Evolutionary conservation across 441 rosid species (phyloP).

Genomic region (Croton laevigatus): DNA sequence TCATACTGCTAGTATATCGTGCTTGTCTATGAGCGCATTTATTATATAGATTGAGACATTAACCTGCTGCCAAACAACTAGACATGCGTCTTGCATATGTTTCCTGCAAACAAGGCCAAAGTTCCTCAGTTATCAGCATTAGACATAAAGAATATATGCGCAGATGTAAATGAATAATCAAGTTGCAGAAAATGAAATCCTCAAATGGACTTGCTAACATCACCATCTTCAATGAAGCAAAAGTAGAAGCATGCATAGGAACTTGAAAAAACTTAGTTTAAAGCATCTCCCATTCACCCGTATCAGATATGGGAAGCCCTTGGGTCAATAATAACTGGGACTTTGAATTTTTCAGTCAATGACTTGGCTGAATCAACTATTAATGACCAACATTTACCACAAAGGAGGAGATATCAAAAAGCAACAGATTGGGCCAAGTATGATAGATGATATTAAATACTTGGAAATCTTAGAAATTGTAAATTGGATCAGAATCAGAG

Average conservation of each 20-base stretch:
- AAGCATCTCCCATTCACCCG: background rate
- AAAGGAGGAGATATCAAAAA: background rate
- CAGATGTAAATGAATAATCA: background rate
- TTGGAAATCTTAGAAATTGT: background rate
- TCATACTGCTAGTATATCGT: background rate
- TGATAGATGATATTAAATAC: background rate
- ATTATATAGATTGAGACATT: conserved; percentile 4
- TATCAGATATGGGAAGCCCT: background rate
- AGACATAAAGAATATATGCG: background rate
- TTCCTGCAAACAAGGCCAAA: conserved; percentile 51
- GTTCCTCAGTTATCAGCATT: background rate
- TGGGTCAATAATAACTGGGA: background rate
- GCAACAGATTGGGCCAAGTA: background rate
- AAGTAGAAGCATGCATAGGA: background rate
- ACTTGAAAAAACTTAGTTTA: background rate
- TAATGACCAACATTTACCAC: background rate
- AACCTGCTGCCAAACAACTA: conserved; percentile 88
- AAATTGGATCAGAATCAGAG: background rate
- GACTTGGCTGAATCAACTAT: background rate
- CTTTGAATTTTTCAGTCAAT: background rate
- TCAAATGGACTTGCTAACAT: background rate
- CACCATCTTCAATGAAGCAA: background rate
- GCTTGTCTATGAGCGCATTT: too few species aligned
- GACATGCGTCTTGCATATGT: conserved; percentile 65
- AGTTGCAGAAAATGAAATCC: background rate